Percentiles rank a stretch among this genome's conserved stretches.
These are phyloP conservation scores for Orbilia blumenaviensis DNA, from an alignment of 2,329 filamentous ascomycete genomes.

Conservation along the genomic window DNA sequence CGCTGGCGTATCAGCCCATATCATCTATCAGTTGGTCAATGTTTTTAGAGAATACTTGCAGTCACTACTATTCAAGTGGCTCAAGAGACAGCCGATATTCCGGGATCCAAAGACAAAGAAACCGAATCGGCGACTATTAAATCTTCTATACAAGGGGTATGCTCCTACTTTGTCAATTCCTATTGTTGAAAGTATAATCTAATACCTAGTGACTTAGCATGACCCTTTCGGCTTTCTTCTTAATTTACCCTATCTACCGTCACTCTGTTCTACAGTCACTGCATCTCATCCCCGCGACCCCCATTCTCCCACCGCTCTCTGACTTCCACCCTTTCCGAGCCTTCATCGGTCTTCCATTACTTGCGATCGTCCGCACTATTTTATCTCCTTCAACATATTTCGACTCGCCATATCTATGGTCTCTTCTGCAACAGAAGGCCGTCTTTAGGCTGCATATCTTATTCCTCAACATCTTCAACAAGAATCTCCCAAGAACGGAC, in stretches of 20 bases:
- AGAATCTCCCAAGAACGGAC: constrained; percentile 42
- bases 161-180: neutral
- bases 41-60: constrained; percentile 56
- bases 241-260: constrained; percentile 58
- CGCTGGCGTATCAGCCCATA: constrained; percentile 57
- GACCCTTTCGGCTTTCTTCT: constrained; percentile 56
- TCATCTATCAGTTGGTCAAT: constrained; percentile 57
- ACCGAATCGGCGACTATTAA: constrained; percentile 53
- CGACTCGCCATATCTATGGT: constrained; percentile 51
- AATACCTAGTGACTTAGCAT: constrained; percentile 49
- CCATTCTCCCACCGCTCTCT: constrained; percentile 55
- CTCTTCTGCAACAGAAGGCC: constrained; percentile 45
- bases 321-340: constrained; percentile 56
- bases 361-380: constrained; percentile 32
- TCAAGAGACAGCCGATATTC: constrained; percentile 55
- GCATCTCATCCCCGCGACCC: constrained; percentile 55
- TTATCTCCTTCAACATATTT: constrained; percentile 53
- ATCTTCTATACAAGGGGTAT: constrained; percentile 51
- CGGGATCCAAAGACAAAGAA: constrained; percentile 55
- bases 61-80: constrained; percentile 54
- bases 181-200: neutral
- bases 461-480: constrained; percentile 50
- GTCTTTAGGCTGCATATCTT: constrained; percentile 49
- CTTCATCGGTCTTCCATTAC: constrained; percentile 50
- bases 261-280: constrained; percentile 57